phyloP scores from a whole-genome alignment of 78 protist genomes.

The Pigoraptor vietnamica region DNA sequence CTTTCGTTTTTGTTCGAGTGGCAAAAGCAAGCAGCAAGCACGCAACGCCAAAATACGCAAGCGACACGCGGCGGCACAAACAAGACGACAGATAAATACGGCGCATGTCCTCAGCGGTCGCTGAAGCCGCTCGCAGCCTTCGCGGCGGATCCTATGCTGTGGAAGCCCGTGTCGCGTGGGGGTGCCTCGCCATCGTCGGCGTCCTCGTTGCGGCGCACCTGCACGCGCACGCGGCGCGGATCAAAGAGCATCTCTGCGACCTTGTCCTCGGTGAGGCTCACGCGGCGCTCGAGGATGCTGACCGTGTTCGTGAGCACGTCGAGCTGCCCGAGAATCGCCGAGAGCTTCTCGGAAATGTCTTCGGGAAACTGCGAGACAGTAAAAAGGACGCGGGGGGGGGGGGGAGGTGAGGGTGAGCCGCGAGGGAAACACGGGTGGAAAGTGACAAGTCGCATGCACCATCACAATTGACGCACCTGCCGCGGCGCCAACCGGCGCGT shows the following conservation, averaged over 20 bases:
- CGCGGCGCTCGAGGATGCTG: constrained; percentile 39
- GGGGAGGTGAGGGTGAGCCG: not conserved
- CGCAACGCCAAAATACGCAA: too few species aligned
- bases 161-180: not conserved
- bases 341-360: not conserved
- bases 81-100: too few species aligned
- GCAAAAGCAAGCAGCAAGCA: too few species aligned
- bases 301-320: constrained; percentile 50
- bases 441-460: not conserved
- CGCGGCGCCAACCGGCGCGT: not conserved
- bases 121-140: too few species aligned
- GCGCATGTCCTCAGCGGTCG: too few species aligned
- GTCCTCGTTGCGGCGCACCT: not conserved
- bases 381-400: not conserved
- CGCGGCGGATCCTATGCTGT: too few species aligned
- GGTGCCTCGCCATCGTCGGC: not conserved
- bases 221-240: not conserved
- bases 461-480: not conserved
- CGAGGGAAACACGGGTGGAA: not conserved
- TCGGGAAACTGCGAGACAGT: not conserved
- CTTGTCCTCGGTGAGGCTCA: constrained; percentile 25
- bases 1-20: too few species aligned
- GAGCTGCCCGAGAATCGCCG: constrained; percentile 39
- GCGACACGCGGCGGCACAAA: too few species aligned
- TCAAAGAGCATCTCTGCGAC: not conserved